phyloP scores from a whole-genome alignment of 495 filamentous ascomycete species.

The Extremus antarcticus region DNA sequence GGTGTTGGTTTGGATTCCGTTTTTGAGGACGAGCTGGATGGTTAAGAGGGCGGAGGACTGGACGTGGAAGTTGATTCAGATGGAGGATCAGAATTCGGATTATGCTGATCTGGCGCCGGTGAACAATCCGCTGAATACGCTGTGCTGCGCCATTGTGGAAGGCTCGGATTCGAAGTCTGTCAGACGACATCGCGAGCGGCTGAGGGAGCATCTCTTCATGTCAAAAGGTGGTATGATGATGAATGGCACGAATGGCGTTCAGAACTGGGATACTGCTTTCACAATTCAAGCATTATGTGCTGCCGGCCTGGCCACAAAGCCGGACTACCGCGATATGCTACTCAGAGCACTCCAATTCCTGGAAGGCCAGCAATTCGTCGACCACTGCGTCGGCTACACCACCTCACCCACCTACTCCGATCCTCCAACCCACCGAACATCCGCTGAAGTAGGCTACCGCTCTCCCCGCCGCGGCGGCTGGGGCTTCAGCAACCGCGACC shows the following conservation, averaged over 20 bases:
- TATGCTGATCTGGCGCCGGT: conserved; percentile 82
- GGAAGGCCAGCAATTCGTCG: conserved; percentile 71
- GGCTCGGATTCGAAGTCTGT: conserved; percentile 70
- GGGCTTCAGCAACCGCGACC: conserved; percentile 83
- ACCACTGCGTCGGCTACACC: conserved; percentile 40
- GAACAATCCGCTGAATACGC: conserved; percentile 74
- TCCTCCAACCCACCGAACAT: conserved; percentile 12
- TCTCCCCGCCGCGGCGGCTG: conserved; percentile 88
- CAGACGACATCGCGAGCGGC: conserved; percentile 62
- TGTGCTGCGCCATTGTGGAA: conserved; percentile 73
- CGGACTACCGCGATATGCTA: conserved; percentile 74
- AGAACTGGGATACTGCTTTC: conserved; percentile 92
- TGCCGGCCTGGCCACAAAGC: conserved; percentile 64
- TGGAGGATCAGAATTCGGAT: conserved; percentile 85
- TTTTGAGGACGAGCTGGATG: conserved; percentile 48
- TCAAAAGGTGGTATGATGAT: conserved; percentile 84
- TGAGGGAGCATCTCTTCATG: conserved; percentile 85
- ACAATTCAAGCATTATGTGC: conserved; percentile 70
- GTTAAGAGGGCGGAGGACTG: conserved; percentile 60
- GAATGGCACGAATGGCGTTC: conserved; percentile 94
- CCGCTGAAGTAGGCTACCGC: conserved; percentile 64
- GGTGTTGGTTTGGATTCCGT: conserved; percentile 67
- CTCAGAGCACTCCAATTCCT: conserved; percentile 74
- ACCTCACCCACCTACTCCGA: conserved; percentile 58
- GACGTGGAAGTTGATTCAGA: conserved; percentile 65